phyloP scores from a whole-genome alignment of 1,284 basidiomycete species.

The Tetrapyrgos nigripes region DNA sequence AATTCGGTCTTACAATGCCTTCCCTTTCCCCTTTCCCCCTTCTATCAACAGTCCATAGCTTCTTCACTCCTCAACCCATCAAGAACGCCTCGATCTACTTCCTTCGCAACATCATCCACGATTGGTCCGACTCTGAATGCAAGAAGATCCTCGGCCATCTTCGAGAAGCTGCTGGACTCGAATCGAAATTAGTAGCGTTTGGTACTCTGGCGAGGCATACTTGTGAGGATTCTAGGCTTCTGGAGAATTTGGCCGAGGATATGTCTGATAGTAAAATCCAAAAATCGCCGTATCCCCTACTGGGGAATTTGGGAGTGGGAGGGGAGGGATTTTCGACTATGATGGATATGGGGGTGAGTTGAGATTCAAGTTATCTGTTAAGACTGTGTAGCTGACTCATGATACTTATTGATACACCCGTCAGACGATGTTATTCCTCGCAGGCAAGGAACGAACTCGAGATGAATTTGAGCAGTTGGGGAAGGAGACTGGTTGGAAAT shows the following conservation, averaged over 20 bases:
- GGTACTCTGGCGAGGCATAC: slow-evolving; percentile 24
- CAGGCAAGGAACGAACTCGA: slow-evolving; percentile 34
- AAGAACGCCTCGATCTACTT: slow-evolving; percentile 36
- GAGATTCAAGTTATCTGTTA: not conserved
- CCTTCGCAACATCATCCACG: slow-evolving; percentile 38
- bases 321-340: slow-evolving; percentile 23
- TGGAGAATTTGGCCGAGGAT: too few species aligned
- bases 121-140: slow-evolving; percentile 36
- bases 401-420: not conserved
- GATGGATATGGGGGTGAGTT: slow-evolving; percentile 24
- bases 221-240: slow-evolving; percentile 4
- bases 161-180: slow-evolving; percentile 29
- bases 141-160: slow-evolving; percentile 32
- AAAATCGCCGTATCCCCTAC: slow-evolving; percentile 24
- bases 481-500: slow-evolving; percentile 31
- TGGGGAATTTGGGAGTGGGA: slow-evolving; percentile 27
- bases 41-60: slow-evolving; percentile 43
- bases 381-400: not conserved
- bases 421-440: slow-evolving; percentile 34
- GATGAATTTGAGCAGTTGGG: slow-evolving; percentile 31
- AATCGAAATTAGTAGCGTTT: slow-evolving; percentile 35
- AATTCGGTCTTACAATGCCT: too few species aligned
- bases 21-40: too few species aligned
- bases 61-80: slow-evolving; percentile 38
- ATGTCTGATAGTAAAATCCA: too few species aligned